These are phyloP conservation scores for Bertia moriformis DNA, from an alignment of 2,329 filamentous ascomycete genomes.

Conservation along the genomic window DNA sequence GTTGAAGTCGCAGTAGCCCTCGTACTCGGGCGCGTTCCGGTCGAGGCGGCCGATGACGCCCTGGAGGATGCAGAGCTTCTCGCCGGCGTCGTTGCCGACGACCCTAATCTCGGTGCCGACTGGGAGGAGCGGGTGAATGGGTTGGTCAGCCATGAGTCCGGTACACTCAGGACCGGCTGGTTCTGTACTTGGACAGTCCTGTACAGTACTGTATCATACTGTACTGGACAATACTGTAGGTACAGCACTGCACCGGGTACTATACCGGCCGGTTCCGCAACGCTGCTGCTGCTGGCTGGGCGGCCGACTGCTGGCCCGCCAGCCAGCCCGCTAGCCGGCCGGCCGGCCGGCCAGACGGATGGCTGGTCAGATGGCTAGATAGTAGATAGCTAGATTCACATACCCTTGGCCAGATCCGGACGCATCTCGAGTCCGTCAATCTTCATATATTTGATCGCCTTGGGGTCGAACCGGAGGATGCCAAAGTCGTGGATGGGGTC, in stretches of 20 bases:
- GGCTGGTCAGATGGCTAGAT: neutral
- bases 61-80: slow-evolving; percentile 94
- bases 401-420: slow-evolving; percentile 67
- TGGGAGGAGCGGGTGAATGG: too few relatives aligned
- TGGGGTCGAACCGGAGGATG: slow-evolving; percentile 88
- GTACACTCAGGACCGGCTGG: too few relatives aligned
- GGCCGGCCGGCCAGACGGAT: too few relatives aligned
- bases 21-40: slow-evolving; percentile 92
- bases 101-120: slow-evolving; percentile 92
- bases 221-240: too few relatives aligned
- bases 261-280: too few relatives aligned
- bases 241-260: too few relatives aligned
- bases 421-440: slow-evolving; percentile 66
- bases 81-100: slow-evolving; percentile 94
- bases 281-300: too few relatives aligned
- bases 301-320: too few relatives aligned
- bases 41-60: slow-evolving; percentile 93
- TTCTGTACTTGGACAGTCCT: too few relatives aligned
- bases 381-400: slow-evolving; percentile 10
- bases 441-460: slow-evolving; percentile 93
- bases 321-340: too few relatives aligned
- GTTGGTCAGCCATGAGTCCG: too few relatives aligned
- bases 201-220: too few relatives aligned
- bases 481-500: slow-evolving; percentile 98
- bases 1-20: slow-evolving; percentile 96